Evolutionary conservation across 768 basidiomycete genomes (phyloP).

Genomic region (Strobilomyces echinocephalus): DNA sequence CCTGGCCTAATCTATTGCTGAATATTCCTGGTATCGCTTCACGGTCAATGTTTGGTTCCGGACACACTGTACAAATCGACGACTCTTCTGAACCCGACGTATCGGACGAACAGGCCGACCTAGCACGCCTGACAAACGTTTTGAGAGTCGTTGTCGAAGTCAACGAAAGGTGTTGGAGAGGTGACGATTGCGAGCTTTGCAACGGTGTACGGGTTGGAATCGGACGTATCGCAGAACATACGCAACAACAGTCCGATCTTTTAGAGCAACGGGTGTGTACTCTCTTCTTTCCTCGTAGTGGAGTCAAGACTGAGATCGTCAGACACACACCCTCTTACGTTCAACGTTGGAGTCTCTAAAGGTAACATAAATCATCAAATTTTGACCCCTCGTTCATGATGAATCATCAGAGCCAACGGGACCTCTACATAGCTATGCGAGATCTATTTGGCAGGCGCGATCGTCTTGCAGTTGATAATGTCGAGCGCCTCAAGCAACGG

Average conservation of each 20-base stretch:
- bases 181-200: constrained; percentile 76
- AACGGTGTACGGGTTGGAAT: constrained; percentile 77
- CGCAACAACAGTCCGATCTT: constrained; percentile 67
- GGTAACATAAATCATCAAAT: constrained; percentile 34
- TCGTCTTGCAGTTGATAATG: constrained; percentile 82
- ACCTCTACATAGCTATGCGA: constrained; percentile 81
- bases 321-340: constrained; percentile 62
- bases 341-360: constrained; percentile 75
- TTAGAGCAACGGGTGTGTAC: constrained; percentile 65
- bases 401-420: constrained; percentile 59
- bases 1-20: constrained; percentile 35
- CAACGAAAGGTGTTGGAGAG: constrained; percentile 78
- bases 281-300: neutral
- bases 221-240: constrained; percentile 58
- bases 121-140: constrained; percentile 79
- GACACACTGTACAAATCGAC: constrained; percentile 6
- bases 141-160: constrained; percentile 73
- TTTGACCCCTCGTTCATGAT: constrained; percentile 9
- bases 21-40: constrained; percentile 31
- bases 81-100: constrained; percentile 23
- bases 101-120: constrained; percentile 62
- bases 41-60: constrained; percentile 12
- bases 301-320: constrained; percentile 2
- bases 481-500: constrained; percentile 82
- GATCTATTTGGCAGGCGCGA: constrained; percentile 87